Base-by-base conservation (phyloP, 202 grass and related monocot species). In the Schoenoplectus triqueter region DNA sequence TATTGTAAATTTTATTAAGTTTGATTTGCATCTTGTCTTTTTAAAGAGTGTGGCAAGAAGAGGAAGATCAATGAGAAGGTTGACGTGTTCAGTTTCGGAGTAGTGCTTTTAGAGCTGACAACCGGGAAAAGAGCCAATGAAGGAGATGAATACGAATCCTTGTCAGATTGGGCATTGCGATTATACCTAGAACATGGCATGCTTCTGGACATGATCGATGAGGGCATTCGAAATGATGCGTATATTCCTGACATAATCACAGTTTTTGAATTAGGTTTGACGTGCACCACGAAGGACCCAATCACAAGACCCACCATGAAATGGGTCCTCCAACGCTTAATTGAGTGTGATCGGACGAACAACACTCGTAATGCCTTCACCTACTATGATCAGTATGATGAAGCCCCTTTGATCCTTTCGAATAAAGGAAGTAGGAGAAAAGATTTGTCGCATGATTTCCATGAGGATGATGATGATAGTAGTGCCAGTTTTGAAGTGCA, bases 41-140 rank as follows among this genome's bases (percentile, higher is more conserved):
- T 86, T 59, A 10, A 78, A 98, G 96, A 98, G 44, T 95, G 89
- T 54, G 91, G 59, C 2, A 86, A 86, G 65, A 79, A 64, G 8
- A 82, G 64, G 18, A 95, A 85, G 84, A 84, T 98, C 84, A 88
- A 89, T 13, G 91, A 98, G 87, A 98, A 98, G 90, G 91, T 98
- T 15, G 95, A 95, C 3, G 91, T 95, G 0, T 98, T 88, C 67
- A 94, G 93, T 69, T 98, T 98, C n/a, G 96, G 96, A 7, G 91
- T 98, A 5, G 93, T 98, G 5, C 86, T 98, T 47, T 84, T 98
- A 11, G 96, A 98, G 86, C 73, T 98, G 54, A 87, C 87, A 0
- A 98, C 96, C 0, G 93, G 96, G 46, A 92, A 74, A 85, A 88
- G 69, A 0, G 89, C 96, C 0, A 92, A 94, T 3, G 88, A 98